phyloP scores from a whole-genome alignment of 225 moss, liverwort and hornwort genomes.

The Sphagnum contortum region DNA sequence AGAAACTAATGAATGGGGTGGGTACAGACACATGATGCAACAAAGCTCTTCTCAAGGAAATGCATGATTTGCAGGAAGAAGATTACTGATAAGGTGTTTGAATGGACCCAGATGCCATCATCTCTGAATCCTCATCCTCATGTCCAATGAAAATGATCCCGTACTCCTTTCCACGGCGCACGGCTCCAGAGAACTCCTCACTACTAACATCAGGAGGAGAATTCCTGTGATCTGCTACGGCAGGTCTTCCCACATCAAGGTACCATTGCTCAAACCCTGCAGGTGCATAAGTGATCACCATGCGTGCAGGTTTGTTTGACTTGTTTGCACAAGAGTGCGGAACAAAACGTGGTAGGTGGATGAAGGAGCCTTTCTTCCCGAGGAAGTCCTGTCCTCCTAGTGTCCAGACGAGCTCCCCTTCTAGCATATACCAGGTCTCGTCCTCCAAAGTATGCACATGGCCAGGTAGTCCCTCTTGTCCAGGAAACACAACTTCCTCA shows the following conservation, averaged over 20 bases:
- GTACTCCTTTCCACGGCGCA: conserved; percentile 11
- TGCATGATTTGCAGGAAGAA: no score
- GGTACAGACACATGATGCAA: no score
- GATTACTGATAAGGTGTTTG: no score
- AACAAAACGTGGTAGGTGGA: conserved; percentile 29
- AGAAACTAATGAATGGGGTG: no score
- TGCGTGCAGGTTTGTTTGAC: conserved; percentile 23
- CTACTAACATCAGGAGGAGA: conserved; percentile 9
- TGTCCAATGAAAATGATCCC: conserved; percentile 11
- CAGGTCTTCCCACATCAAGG: conserved; percentile 16
- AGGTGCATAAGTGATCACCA: conserved; percentile 25
- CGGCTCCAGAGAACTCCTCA: conserved; percentile 12
- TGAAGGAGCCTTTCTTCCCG: conserved; percentile 26
- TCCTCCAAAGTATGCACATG: conserved; percentile 55
- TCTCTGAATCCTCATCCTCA: conserved; percentile 1
- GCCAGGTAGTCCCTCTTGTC: conserved; percentile 13
- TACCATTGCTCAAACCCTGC: conserved; percentile 32
- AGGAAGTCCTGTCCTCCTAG: conserved; percentile 27
- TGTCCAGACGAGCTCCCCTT: conserved; percentile 48
- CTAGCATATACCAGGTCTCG: conserved; percentile 61
- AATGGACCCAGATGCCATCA: no score
- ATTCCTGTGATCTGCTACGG: conserved; percentile 3
- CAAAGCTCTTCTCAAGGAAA: no score
- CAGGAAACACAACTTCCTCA: conserved; percentile 34
- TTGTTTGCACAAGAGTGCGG: conserved; percentile 27